A percentile compares a stretch with the other conserved stretches of the same genome.
These are phyloP conservation scores for Daldinia loculata DNA, from an alignment of 495 filamentous ascomycete species.

Conservation along the genomic window DNA sequence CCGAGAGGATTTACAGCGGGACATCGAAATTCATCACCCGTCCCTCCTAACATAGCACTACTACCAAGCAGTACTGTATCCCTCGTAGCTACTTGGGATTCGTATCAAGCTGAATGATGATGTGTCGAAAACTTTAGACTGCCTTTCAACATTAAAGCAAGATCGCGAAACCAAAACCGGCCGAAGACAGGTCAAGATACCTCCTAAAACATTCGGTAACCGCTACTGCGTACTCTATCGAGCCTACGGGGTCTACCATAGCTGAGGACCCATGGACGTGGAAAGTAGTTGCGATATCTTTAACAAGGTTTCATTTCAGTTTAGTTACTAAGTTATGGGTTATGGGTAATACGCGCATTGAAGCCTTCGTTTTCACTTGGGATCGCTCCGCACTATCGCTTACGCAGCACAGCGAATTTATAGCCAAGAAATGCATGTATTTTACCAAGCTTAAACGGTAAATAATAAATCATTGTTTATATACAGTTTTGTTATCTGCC, in stretches of 20 bases:
- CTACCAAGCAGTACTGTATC: background rate
- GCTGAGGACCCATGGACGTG: background rate
- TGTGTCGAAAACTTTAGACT: background rate
- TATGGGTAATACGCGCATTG: background rate
- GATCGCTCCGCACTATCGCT: background rate
- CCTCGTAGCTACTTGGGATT: background rate
- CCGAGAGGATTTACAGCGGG: background rate
- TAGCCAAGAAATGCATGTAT: background rate
- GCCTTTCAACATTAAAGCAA: background rate
- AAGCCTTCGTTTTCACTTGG: background rate
- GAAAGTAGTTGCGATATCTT: background rate
- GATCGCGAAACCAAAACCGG: background rate
- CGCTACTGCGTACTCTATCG: slow-evolving; percentile 1
- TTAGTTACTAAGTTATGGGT: too few relatives aligned
- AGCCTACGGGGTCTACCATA: background rate
- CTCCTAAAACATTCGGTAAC: background rate
- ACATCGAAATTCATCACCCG: background rate
- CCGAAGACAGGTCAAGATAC: background rate
- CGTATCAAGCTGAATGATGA: background rate
- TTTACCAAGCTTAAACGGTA: background rate
- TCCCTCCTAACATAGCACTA: background rate
- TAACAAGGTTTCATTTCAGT: background rate
- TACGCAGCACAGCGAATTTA: background rate
- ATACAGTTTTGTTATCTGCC: background rate
- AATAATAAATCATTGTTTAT: background rate